Percentiles rank a stretch among this genome's conserved stretches.
Evolutionary conservation across 805 yeast genomes (phyloP).

Genomic region (Helenozyma baotianmanensis): DNA sequence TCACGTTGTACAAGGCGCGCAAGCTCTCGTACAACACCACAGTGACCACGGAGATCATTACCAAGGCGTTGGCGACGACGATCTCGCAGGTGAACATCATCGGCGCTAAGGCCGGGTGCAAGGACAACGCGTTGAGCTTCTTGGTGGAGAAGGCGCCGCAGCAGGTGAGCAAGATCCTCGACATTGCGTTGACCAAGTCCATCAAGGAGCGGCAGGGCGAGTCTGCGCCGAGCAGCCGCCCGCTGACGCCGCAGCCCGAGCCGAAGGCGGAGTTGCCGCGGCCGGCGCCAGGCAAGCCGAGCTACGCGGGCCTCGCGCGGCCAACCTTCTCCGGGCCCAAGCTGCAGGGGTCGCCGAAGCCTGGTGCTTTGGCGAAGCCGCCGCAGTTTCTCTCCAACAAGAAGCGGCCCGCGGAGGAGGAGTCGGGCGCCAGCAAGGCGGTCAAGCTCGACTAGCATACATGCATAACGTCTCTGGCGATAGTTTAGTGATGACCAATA

Average conservation of each 20-base stretch:
- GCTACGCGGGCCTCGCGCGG: constrained; percentile 20
- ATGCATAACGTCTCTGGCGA: too few species aligned
- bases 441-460: constrained; percentile 2
- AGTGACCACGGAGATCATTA: constrained; percentile 76
- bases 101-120: constrained; percentile 78
- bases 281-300: constrained; percentile 15
- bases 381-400: constrained; percentile 37
- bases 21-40: constrained; percentile 69
- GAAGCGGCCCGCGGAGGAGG: constrained; percentile 9
- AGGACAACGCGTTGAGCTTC: constrained; percentile 72
- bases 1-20: constrained; percentile 72
- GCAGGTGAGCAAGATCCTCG: constrained; percentile 71
- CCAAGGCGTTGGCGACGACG: constrained; percentile 89
- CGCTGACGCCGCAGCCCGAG: constrained; percentile 12
- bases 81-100: constrained; percentile 86
- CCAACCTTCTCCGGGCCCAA: constrained; percentile 23
- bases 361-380: constrained; percentile 29
- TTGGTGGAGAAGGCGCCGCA: constrained; percentile 78
- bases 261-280: too few species aligned
- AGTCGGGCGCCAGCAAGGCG: constrained; percentile 7
- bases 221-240: constrained; percentile 16
- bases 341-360: constrained; percentile 27
- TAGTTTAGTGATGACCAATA: too few species aligned
- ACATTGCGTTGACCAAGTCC: constrained; percentile 77
- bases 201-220: constrained; percentile 43